Conservation (phyloP, 768 basidiomycete genomes). For the Psilocybe sp. region DNA sequence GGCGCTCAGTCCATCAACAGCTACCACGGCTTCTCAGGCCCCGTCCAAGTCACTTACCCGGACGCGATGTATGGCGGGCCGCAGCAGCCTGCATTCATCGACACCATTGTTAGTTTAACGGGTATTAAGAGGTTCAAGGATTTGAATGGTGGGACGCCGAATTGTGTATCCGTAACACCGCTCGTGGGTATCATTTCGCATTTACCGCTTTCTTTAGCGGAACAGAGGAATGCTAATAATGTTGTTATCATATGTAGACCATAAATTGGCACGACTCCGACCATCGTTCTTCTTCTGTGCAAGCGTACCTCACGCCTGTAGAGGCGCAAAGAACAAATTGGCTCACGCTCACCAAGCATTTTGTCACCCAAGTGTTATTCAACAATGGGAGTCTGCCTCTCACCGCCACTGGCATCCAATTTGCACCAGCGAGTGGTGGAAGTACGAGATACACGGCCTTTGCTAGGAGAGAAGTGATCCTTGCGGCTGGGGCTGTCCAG, state of each 20-base stretch:
- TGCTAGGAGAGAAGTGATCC: conserved; percentile 48
- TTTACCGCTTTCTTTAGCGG: background rate
- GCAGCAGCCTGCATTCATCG: conserved; percentile 46
- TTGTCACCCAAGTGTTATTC: conserved; percentile 45
- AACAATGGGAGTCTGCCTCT: conserved; percentile 29
- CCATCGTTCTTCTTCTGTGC: conserved; percentile 52
- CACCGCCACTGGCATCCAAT: conserved; percentile 44
- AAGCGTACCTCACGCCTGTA: conserved; percentile 54
- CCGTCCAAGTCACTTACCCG: conserved; percentile 52
- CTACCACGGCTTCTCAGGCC: conserved; percentile 52
- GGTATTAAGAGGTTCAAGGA: conserved; percentile 48
- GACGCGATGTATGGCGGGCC: conserved; percentile 56
- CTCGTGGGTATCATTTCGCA: conserved; percentile 27
- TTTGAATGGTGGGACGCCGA: conserved; percentile 53
- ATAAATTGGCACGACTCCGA: conserved; percentile 49
- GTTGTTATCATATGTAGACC: conserved; percentile 20
- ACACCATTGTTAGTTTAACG: conserved; percentile 43
- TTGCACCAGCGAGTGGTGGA: conserved; percentile 36
- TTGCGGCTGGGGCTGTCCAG: conserved; percentile 52
- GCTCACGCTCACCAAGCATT: conserved; percentile 42
- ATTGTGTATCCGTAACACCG: conserved; percentile 55
- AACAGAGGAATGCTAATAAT: background rate
- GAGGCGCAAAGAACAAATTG: conserved; percentile 44
- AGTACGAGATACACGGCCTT: conserved; percentile 35
- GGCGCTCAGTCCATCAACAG: conserved; percentile 43